phyloP scores from a whole-genome alignment of 208 protist genomes.

The Leishmania arabica region DNA sequence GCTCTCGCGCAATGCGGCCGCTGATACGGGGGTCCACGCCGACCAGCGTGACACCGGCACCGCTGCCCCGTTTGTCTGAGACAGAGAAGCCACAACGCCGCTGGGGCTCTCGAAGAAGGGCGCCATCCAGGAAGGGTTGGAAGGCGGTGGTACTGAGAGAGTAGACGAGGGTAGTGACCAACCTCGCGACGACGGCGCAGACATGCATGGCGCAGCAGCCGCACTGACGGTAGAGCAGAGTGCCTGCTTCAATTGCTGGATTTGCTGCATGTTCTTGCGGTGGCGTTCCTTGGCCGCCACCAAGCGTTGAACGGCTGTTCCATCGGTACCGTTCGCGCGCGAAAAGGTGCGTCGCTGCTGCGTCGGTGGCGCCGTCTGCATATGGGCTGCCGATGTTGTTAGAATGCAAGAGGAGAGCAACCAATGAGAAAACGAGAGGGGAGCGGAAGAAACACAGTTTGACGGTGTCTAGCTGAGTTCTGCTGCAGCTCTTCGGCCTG shows the following conservation, averaged over 20 bases:
- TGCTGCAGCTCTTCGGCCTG: neutral
- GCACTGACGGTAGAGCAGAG: conserved; percentile 29
- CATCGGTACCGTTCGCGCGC: conserved; percentile 19
- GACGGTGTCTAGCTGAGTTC: neutral
- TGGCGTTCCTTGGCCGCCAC: conserved; percentile 26
- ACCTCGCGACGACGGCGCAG: neutral
- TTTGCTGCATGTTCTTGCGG: conserved; percentile 24
- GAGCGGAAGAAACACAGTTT: neutral
- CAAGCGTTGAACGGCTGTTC: conserved; percentile 7
- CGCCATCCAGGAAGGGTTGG: neutral
- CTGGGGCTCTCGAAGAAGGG: neutral
- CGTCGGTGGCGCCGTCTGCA: conserved; percentile 8
- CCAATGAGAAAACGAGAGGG: neutral
- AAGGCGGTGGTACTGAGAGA: neutral
- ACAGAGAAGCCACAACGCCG: neutral
- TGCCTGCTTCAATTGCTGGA: conserved; percentile 22
- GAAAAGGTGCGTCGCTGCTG: conserved; percentile 21
- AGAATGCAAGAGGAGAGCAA: neutral
- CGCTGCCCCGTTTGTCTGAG: neutral
- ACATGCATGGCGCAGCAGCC: neutral
- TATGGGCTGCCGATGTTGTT: neutral
- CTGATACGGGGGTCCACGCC: conserved; percentile 1
- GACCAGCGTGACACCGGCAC: neutral
- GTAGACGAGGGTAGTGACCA: conserved; percentile 13
- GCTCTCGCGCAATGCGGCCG: conserved; percentile 18